A percentile compares a stretch with the other conserved stretches of the same genome.
These are phyloP conservation scores for Salix viminalis DNA, from an alignment of 345 rosid species.

Conservation along the genomic window DNA sequence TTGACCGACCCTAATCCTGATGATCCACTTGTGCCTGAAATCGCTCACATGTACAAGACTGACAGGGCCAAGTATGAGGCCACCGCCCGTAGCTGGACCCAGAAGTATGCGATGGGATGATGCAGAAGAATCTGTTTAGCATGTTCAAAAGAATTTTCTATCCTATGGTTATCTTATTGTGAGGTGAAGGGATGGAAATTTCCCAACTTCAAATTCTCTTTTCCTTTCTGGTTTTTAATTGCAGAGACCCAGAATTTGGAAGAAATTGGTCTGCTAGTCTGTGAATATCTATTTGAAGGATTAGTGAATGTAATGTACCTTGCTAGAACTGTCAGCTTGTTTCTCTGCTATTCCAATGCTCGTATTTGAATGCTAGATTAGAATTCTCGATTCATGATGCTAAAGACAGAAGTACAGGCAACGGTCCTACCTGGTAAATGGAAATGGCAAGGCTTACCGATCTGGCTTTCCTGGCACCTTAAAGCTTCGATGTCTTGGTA, in stretches of 20 bases:
- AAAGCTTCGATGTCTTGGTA: too few relatives aligned
- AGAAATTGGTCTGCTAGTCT: background rate
- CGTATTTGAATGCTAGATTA: background rate
- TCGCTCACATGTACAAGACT: conserved; percentile 23
- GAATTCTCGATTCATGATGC: too few relatives aligned
- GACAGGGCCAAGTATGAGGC: conserved; percentile 21
- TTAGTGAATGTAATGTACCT: background rate
- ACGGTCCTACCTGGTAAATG: too few relatives aligned
- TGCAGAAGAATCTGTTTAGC: background rate
- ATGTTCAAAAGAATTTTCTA: background rate
- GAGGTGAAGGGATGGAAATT: background rate
- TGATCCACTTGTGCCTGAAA: conserved; percentile 25
- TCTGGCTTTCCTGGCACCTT: too few relatives aligned
- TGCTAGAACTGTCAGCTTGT: background rate
- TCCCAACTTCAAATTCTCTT: background rate
- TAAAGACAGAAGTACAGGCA: too few relatives aligned
- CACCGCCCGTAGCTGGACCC: conserved; percentile 28
- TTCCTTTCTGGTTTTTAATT: background rate
- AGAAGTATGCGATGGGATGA: conserved; percentile 27
- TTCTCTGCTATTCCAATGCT: background rate
- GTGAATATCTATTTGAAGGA: background rate
- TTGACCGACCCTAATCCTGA: conserved; percentile 22
- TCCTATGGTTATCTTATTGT: background rate
- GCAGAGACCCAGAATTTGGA: background rate
- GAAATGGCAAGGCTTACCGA: too few relatives aligned